phyloP scores from a whole-genome alignment of 805 yeast genomes.

The Sugiyamaella boreocaroliniensis region DNA sequence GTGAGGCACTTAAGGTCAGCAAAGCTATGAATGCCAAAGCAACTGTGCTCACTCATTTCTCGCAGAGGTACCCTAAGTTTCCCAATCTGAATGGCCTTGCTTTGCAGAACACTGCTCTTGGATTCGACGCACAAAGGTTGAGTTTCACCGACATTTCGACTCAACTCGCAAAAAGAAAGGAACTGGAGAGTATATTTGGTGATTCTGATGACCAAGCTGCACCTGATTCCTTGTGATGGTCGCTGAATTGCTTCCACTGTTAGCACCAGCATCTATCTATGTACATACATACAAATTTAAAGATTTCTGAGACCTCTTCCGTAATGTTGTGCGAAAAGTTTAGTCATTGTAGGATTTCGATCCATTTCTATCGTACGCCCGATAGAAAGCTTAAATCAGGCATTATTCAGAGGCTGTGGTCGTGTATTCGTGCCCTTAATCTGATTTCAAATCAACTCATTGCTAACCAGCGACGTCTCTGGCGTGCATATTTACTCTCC shows the following conservation, averaged over 20 bases:
- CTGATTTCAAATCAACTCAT: too few relatives aligned
- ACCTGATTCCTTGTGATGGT: not conserved
- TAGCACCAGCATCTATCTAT: not conserved
- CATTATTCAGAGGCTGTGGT: too few relatives aligned
- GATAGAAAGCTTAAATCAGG: too few relatives aligned
- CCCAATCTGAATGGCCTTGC: constrained; percentile 28
- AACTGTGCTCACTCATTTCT: constrained; percentile 80
- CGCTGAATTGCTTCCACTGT: not conserved
- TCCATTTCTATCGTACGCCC: too few relatives aligned
- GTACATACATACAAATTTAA: too few relatives aligned
- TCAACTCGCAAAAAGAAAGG: constrained; percentile 22
- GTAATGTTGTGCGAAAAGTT: not conserved
- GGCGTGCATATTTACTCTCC: too few relatives aligned
- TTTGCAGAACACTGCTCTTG: constrained; percentile 37
- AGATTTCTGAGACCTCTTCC: too few relatives aligned
- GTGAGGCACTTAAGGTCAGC: constrained; percentile 74
- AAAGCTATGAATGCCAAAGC: constrained; percentile 64
- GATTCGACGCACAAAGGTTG: constrained; percentile 61
- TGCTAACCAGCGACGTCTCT: too few relatives aligned
- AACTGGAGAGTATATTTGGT: constrained; percentile 17
- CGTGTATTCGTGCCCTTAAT: too few relatives aligned
- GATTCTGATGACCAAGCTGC: constrained; percentile 1
- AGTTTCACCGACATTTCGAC: constrained; percentile 38
- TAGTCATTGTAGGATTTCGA: not conserved
- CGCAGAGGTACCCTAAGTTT: constrained; percentile 73